Base-by-base conservation (phyloP, 2,329 filamentous ascomycete species). In the Talaromyces pinophilus region DNA sequence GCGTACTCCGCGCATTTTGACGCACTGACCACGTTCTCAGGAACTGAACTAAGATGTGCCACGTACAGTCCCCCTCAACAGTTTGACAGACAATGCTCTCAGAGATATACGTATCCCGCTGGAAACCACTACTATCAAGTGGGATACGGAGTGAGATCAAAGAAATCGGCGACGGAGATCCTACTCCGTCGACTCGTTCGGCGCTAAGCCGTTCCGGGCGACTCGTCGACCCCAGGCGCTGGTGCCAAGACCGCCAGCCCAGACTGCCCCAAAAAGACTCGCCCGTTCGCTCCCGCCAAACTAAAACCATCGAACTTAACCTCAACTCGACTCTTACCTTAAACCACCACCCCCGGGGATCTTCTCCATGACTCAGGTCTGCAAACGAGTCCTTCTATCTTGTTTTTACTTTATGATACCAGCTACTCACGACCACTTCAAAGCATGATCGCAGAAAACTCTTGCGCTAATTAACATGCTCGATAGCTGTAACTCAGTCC, bases 251-350 rank as follows among this genome's bases (percentile, higher is more conserved):
- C 42, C 30, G 25, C 35, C 44, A 62, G 44, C 22, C 44, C 59
- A 62, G 59, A 15, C 17, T 30, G 59, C 5, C 42, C 44, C 44
- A 48, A 48, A 22, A 22, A 28, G 46, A 28, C 46, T 50, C 48
- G 48, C 48, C 48, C 59, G 46, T 40, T 35, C 46, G 59, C 44
- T 62, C 46, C 59, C 59, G 44, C 59, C 59, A 62, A 35, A 55
- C 19, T 15, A 52, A 52, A 30, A 10, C 42, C n/a, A 46, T 33
- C 44, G 28, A 30, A 38, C 54, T 19, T 38, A 59, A 59, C 35
- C 38, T 57, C 62, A 44, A 6, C 50, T 38, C 11, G 30, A 19
- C 30, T 22, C 52, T 13, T n/a, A 35, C 50, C 28, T 55, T 22
- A n/a, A 35, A 35, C n/a, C 30, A 35, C n/a, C 54, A 57, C 38